These are phyloP conservation scores for Pichia sp. DNA, from an alignment of 1,139 yeast genomes.

Conservation along the genomic window DNA sequence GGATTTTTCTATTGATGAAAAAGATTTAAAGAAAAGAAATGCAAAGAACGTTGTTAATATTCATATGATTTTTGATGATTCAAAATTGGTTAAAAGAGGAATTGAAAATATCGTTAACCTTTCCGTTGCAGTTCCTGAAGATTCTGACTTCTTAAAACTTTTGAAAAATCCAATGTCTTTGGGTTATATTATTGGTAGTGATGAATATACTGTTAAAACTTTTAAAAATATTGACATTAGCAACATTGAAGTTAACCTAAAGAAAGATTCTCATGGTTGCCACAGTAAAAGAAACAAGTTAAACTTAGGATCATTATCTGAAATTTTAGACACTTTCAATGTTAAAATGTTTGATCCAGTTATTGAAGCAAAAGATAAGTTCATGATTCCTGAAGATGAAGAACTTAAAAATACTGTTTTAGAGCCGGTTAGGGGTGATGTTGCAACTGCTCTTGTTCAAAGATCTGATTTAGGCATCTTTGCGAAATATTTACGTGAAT, in stretches of 20 bases:
- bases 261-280: slow-evolving; percentile 4
- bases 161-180: slow-evolving; percentile 4
- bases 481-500: slow-evolving; percentile 51
- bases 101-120: slow-evolving; percentile 9
- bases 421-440: slow-evolving; percentile 27
- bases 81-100: slow-evolving; percentile 12
- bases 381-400: slow-evolving; percentile 14
- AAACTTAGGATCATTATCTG: slow-evolving; percentile 7
- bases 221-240: slow-evolving; percentile 2
- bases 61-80: slow-evolving; percentile 12
- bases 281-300: slow-evolving; percentile 4
- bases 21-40: slow-evolving; percentile 17
- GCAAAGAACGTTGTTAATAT: slow-evolving; percentile 12
- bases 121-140: slow-evolving; percentile 1
- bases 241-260: slow-evolving; percentile 1
- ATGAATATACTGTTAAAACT: slow-evolving; percentile 1
- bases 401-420: slow-evolving; percentile 15
- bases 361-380: slow-evolving; percentile 9
- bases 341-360: slow-evolving; percentile 16
- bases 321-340: slow-evolving; percentile 9
- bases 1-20: slow-evolving; percentile 14
- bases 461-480: slow-evolving; percentile 42
- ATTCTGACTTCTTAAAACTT: background rate
- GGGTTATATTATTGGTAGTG: slow-evolving; percentile 12
- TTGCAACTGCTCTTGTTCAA: slow-evolving; percentile 37